Evolutionary conservation across 805 yeast species (phyloP).

Genomic region (Metschnikowia corniflorae): DNA sequence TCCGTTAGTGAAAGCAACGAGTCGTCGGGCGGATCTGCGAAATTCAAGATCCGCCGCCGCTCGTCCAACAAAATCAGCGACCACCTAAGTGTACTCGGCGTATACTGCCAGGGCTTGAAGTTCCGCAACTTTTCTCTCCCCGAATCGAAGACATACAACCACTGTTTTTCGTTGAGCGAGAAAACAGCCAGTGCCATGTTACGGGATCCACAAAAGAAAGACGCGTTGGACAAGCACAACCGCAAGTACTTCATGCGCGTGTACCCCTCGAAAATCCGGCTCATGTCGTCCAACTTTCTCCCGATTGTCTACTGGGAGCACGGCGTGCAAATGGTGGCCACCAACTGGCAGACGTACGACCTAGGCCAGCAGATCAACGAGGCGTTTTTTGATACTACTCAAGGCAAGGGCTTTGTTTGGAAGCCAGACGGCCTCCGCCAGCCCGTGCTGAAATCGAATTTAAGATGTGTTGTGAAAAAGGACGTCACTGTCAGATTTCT

Average conservation of each 20-base stretch:
- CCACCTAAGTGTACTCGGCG: constrained; percentile 58
- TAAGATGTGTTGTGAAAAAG: constrained; percentile 3
- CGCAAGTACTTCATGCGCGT: constrained; percentile 70
- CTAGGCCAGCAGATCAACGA: constrained; percentile 84
- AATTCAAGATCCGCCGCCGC: constrained; percentile 24
- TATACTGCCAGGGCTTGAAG: constrained; percentile 70
- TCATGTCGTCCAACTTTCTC: constrained; percentile 74
- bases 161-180: constrained; percentile 85
- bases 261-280: constrained; percentile 78
- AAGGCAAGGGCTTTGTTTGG: constrained; percentile 68
- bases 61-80: constrained; percentile 26
- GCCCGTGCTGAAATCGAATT: constrained; percentile 26
- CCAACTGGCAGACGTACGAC: constrained; percentile 95
- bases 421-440: constrained; percentile 57
- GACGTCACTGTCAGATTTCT: constrained; percentile 16
- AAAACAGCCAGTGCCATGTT: constrained; percentile 59
- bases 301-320: constrained; percentile 78
- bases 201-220: constrained; percentile 53
- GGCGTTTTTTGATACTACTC: constrained; percentile 65
- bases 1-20: constrained; percentile 41
- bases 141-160: constrained; percentile 75
- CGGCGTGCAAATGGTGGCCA: constrained; percentile 94
- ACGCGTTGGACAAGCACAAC: constrained; percentile 73
- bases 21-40: constrained; percentile 6
- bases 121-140: constrained; percentile 82